Conservation (phyloP, 129 eudicot species). For the Erigeron canadensis region DNA sequence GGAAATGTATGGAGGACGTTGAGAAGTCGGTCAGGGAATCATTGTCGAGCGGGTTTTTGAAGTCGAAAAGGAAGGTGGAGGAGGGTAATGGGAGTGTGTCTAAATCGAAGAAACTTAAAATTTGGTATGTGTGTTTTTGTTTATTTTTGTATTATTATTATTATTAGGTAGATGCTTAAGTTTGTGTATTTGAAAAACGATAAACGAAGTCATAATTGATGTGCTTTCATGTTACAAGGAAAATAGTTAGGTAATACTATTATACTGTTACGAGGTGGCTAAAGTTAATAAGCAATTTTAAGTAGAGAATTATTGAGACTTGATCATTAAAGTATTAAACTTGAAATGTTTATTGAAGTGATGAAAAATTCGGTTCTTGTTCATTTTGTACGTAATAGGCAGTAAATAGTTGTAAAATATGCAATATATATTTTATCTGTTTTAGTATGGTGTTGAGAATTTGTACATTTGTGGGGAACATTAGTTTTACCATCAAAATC, state of each 20-base stretch:
- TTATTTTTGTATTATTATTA: no score
- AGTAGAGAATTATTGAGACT: background rate
- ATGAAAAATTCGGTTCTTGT: background rate
- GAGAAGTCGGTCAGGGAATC: conserved; percentile 88
- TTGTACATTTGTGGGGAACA: no score
- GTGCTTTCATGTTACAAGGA: background rate
- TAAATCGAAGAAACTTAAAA: conserved; percentile 60
- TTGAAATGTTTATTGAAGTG: background rate
- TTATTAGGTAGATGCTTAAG: no score
- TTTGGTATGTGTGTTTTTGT: conserved; percentile 49
- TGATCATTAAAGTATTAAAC: background rate
- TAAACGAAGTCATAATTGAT: no score
- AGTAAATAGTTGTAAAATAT: background rate
- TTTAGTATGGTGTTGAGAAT: no score
- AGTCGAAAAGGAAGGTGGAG: conserved; percentile 57
- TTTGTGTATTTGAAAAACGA: no score
- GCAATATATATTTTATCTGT: background rate
- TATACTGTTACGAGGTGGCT: no score
- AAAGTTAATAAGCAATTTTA: background rate
- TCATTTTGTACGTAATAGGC: background rate
- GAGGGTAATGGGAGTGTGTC: conserved; percentile 23
- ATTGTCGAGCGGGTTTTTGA: conserved; percentile 41
- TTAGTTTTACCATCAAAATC: background rate
- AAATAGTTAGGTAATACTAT: background rate
- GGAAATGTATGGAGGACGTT: conserved; percentile 79